A percentile compares a stretch with the other conserved stretches of the same genome.
Evolutionary conservation across 2,329 filamentous ascomycete species (phyloP).

Genomic region (Sporothrix globosa): DNA sequence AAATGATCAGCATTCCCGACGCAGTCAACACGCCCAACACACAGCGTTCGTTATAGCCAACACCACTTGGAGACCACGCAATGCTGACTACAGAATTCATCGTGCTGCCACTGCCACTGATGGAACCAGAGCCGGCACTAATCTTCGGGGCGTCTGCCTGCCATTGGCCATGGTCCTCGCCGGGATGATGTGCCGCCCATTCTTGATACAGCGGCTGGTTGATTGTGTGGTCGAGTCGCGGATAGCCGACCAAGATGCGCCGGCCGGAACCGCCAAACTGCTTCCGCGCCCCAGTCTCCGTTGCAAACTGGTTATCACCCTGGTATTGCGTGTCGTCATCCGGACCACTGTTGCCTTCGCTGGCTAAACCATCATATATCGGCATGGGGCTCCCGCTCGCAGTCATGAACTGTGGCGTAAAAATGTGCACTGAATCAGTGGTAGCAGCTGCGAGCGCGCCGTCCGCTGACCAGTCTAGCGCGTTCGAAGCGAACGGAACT

Average conservation of each 20-base stretch:
- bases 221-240: conserved; percentile 48
- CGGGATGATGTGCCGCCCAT: conserved; percentile 15
- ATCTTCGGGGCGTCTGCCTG: neutral
- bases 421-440: conserved; percentile 59
- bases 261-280: conserved; percentile 45
- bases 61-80: conserved; percentile 61
- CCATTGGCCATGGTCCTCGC: conserved; percentile 39
- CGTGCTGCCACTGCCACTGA: conserved; percentile 54
- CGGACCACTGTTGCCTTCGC: neutral
- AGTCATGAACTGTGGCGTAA: conserved; percentile 51
- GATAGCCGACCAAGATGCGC: conserved; percentile 45
- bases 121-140: conserved; percentile 41
- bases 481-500: conserved; percentile 40
- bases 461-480: conserved; percentile 59
- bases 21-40: conserved; percentile 57
- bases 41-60: conserved; percentile 59
- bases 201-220: conserved; percentile 50
- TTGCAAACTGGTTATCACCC: conserved; percentile 37
- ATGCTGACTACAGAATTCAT: conserved; percentile 59
- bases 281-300: conserved; percentile 35
- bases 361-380: conserved; percentile 34
- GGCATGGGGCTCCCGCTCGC: conserved; percentile 30
- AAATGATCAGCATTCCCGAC: conserved; percentile 54
- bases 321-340: conserved; percentile 32
- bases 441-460: conserved; percentile 60